Conservation (phyloP, 2,329 filamentous ascomycete genomes). For the Dothideomycetes sp. region DNA sequence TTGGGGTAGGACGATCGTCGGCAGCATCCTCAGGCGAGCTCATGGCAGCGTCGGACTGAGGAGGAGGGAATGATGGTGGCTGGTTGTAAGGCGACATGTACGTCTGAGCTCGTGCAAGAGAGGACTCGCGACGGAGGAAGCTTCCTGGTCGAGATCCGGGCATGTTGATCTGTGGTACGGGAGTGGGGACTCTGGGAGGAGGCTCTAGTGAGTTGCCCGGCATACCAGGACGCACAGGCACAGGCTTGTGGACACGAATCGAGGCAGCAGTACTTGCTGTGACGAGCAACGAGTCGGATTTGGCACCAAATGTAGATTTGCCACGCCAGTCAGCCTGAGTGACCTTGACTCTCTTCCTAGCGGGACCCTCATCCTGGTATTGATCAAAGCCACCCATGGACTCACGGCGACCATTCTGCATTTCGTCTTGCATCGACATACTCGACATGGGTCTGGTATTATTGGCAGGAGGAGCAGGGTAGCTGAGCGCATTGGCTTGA, state of each 20-base stretch:
- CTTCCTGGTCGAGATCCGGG: conserved; percentile 10
- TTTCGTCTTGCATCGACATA: conserved; percentile 29
- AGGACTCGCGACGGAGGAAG: conserved; percentile 16
- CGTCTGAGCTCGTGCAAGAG: conserved; percentile 14
- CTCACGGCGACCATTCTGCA: conserved; percentile 5
- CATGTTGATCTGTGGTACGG: conserved; percentile 50
- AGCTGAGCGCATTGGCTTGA: conserved; percentile 6
- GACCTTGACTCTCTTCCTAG: conserved; percentile 71
- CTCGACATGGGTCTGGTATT: conserved; percentile 21
- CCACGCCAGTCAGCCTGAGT: conserved; percentile 65
- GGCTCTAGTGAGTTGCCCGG: conserved; percentile 54
- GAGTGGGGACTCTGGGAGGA: conserved; percentile 67
- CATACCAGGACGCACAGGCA: conserved; percentile 43
- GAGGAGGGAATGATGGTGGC: conserved; percentile 17
- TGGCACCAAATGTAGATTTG: conserved; percentile 61
- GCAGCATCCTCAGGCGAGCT: conserved; percentile 41
- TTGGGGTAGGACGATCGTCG: conserved; percentile 40
- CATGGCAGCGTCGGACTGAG: conserved; percentile 32
- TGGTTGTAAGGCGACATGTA: conserved; percentile 15
- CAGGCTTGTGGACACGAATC: conserved; percentile 71
- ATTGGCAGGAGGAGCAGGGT: conserved; percentile 24
- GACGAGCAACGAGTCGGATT: conserved; percentile 66
- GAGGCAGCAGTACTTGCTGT: conserved; percentile 85
- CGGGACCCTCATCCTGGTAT: conserved; percentile 42
- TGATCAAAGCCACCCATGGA: conserved; percentile 15